A percentile compares a stretch with the other conserved stretches of the same genome.
These are phyloP conservation scores for Cadophora luteo-olivacea DNA, from an alignment of 2,329 filamentous ascomycete genomes.

Conservation along the genomic window DNA sequence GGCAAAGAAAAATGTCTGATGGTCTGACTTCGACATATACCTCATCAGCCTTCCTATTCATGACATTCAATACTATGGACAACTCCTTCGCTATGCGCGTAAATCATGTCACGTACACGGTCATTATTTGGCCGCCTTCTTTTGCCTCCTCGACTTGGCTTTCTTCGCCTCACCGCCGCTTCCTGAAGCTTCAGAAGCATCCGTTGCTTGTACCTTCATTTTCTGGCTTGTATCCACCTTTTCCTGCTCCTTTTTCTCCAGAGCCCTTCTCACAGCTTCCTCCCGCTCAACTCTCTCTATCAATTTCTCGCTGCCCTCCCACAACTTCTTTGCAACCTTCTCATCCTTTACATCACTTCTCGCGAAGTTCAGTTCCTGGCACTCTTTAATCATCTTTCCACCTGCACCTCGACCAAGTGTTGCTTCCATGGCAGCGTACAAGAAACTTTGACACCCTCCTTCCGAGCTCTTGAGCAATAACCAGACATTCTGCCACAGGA, in stretches of 20 bases:
- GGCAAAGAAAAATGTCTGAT: neutral
- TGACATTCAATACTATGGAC: neutral
- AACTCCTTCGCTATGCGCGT: conserved; percentile 27
- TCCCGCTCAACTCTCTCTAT: conserved; percentile 84
- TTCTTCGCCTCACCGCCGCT: conserved; percentile 34
- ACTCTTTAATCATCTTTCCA: conserved; percentile 86
- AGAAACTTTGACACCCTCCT: conserved; percentile 84
- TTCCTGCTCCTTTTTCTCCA: conserved; percentile 48
- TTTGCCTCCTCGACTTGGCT: conserved; percentile 41
- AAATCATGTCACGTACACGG: conserved; percentile 15
- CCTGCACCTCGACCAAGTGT: conserved; percentile 68
- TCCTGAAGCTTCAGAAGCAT: conserved; percentile 47
- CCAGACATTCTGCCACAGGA: conserved; percentile 84
- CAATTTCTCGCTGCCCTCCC: conserved; percentile 86
- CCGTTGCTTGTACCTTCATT: conserved; percentile 26
- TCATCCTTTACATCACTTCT: conserved; percentile 80
- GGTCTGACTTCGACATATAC: neutral
- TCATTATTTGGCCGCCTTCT: conserved; percentile 38
- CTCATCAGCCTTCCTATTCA: neutral
- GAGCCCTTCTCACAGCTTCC: conserved; percentile 62
- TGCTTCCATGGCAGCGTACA: conserved; percentile 86
- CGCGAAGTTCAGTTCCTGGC: conserved; percentile 74
- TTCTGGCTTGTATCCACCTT: conserved; percentile 42
- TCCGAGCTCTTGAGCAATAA: conserved; percentile 83
- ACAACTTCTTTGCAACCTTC: conserved; percentile 80